Base-by-base conservation (phyloP, 2,329 filamentous ascomycete genomes). In the Zopfia rhizophila region DNA sequence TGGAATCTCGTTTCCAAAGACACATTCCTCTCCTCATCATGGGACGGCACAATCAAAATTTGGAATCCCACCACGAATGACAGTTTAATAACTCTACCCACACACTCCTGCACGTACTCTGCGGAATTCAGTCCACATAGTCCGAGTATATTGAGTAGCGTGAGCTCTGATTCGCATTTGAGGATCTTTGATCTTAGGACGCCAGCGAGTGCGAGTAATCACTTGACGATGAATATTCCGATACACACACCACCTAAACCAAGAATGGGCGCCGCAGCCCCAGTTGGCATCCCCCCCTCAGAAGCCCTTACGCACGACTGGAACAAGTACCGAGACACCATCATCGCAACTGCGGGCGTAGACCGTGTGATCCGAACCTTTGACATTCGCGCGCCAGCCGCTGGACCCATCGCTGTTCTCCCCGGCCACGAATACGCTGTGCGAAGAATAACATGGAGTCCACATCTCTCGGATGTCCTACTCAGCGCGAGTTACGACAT, bases 261-360 rank as follows among this genome's bases (percentile, higher is more conserved):
- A 8, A 74, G 76, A n/a, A 69, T 74, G 46, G 76, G 74, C 5
- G 66, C 70, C 7, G 65, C 71, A 4, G 68, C 72, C 1, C 59
- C 70, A 1, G 69, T 71, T 7, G 69, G 70, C 2, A 69, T 79
- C 7, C 78, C 84, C n/a, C 91, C 91, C 0, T 81, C 85, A 7
- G 94, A 99, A 77, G 85, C 90, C 25, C 82, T 99, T 22, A 96
- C 92, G 0, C 94, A 97, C 73, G 94, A 99, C 72, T 99, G 94
- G 94, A 99, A 99, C 77, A 99, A 99, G 74, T 99, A 99, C 75
- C 84, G 89, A 27, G 85, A 91, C 56, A 88, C 86, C 0, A 79
- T 97, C 18, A 78, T 99, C 42, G 94, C 94, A 0, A 91, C 91
- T 0, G 94, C 85, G 1, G 93, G 94, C 42, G 94, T 97, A 3